Conservation (phyloP, 352 stramenopile genomes). For the Phytophthora sp. region DNA sequence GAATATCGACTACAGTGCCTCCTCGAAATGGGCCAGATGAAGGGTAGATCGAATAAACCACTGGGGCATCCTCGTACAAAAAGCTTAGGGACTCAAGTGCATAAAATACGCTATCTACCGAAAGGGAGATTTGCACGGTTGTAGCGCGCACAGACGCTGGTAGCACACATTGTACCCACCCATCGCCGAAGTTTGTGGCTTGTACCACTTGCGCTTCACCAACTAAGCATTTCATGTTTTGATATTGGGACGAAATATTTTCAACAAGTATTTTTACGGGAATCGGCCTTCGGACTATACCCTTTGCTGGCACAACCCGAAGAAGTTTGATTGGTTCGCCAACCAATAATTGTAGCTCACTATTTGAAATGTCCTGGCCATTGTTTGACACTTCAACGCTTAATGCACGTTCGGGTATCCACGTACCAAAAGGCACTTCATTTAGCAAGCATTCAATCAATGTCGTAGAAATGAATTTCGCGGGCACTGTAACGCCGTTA, state of each 20-base stretch:
- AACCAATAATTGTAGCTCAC: conserved; percentile 71
- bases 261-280: conserved; percentile 33
- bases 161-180: conserved; percentile 44
- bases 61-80: conserved; percentile 42
- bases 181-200: conserved; percentile 31
- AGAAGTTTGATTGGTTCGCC: conserved; percentile 23
- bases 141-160: conserved; percentile 16
- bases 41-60: conserved; percentile 53
- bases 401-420: conserved; percentile 8
- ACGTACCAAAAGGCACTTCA: conserved; percentile 1
- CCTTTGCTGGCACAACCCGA: conserved; percentile 24
- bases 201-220: conserved; percentile 35
- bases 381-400: conserved; percentile 93
- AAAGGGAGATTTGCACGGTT: conserved; percentile 24
- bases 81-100: conserved; percentile 30
- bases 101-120: conserved; percentile 41
- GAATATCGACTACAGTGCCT: conserved; percentile 41
- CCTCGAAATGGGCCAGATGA: conserved; percentile 45
- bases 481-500: conserved; percentile 11
- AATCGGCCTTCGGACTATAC: conserved; percentile 17
- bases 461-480: conserved; percentile 33
- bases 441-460: conserved; percentile 38
- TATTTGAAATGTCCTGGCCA: conserved; percentile 91
- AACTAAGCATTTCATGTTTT: conserved; percentile 45
- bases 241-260: conserved; percentile 25